phyloP scores from a whole-genome alignment of 352 stramenopile species.

The Phytophthora macrochlamydospora region DNA sequence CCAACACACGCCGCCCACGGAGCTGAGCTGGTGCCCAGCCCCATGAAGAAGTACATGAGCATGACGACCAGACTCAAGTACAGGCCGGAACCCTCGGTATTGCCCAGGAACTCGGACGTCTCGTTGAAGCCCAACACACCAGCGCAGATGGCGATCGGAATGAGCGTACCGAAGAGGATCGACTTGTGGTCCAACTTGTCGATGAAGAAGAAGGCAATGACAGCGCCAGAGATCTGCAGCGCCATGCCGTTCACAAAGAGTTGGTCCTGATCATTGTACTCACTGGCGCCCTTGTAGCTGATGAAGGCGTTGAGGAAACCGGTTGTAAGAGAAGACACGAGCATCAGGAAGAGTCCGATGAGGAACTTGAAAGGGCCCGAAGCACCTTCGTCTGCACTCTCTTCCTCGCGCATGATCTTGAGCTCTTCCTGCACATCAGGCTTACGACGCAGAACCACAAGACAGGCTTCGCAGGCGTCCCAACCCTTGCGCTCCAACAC shows the following conservation, averaged over 20 bases:
- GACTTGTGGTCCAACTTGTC: slow-evolving; percentile 80
- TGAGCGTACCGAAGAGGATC: slow-evolving; percentile 69
- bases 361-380: slow-evolving; percentile 66
- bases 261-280: slow-evolving; percentile 50
- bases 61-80: slow-evolving; percentile 67
- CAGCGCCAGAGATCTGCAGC: slow-evolving; percentile 58
- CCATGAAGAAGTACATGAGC: slow-evolving; percentile 81
- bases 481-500: slow-evolving; percentile 69
- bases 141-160: slow-evolving; percentile 53
- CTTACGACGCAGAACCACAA: slow-evolving; percentile 72
- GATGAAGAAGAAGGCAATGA: slow-evolving; percentile 82
- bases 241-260: slow-evolving; percentile 65
- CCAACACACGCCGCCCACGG: slow-evolving; percentile 67
- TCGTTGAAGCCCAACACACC: slow-evolving; percentile 70
- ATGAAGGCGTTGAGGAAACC: slow-evolving; percentile 70
- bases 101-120: slow-evolving; percentile 44
- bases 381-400: slow-evolving; percentile 43
- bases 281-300: slow-evolving; percentile 47
- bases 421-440: slow-evolving; percentile 71
- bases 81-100: slow-evolving; percentile 43
- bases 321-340: slow-evolving; percentile 60
- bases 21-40: slow-evolving; percentile 63
- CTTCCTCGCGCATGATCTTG: slow-evolving; percentile 70
- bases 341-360: slow-evolving; percentile 66
- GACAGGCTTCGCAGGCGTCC: slow-evolving; percentile 69